Conservation (phyloP, 768 basidiomycete species). For the Daedaleopsis sinensis region DNA sequence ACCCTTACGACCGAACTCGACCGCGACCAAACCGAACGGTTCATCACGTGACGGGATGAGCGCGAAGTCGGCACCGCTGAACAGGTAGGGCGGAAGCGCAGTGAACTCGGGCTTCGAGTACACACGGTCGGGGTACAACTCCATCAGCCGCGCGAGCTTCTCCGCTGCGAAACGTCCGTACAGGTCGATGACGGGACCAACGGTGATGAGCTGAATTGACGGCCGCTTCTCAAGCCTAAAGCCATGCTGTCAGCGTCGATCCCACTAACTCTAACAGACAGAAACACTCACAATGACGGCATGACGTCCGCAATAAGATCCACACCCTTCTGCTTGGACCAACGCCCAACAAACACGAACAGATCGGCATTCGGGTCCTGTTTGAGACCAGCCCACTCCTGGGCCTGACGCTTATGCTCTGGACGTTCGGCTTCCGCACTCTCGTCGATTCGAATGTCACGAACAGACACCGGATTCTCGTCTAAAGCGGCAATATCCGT, state of each 20-base stretch:
- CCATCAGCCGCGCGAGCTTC: constrained; percentile 91
- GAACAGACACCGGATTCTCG: constrained; percentile 69
- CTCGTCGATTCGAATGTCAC: constrained; percentile 76
- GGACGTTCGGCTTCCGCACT: constrained; percentile 89
- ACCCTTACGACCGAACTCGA: constrained; percentile 96
- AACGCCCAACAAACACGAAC: constrained; percentile 96
- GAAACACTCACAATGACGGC: constrained; percentile 71
- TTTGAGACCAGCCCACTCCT: constrained; percentile 93
- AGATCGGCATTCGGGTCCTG: constrained; percentile 89
- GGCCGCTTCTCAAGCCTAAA: constrained; percentile 81
- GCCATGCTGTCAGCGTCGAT: constrained; percentile 10
- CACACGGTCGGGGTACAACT: constrained; percentile 91
- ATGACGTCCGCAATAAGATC: constrained; percentile 96
- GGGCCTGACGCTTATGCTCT: constrained; percentile 88
- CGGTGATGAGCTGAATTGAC: constrained; percentile 82
- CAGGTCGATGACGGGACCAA: constrained; percentile 94
- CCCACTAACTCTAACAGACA: constrained; percentile 1
- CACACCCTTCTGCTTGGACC: constrained; percentile 99
- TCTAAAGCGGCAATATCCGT: constrained; percentile 93
- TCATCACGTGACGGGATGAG: constrained; percentile 96
- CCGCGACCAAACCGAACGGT: constrained; percentile 93
- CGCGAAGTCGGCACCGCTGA: constrained; percentile 95
- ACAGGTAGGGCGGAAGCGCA: constrained; percentile 88
- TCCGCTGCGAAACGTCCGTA: constrained; percentile 96
- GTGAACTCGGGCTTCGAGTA: constrained; percentile 98